Conservation (phyloP, 805 yeast genomes). For the Scheffersomyces lignosus region DNA sequence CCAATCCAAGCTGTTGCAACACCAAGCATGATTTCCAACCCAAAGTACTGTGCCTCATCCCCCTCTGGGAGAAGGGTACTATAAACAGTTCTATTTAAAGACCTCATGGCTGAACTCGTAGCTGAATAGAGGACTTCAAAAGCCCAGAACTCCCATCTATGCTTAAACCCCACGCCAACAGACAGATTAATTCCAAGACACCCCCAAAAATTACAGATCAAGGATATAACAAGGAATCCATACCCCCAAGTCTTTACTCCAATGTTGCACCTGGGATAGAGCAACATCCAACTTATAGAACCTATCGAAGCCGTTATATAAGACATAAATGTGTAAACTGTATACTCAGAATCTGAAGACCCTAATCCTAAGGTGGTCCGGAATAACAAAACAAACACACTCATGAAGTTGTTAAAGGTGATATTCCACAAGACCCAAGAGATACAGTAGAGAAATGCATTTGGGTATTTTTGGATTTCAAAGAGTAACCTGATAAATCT, state of each 20-base stretch:
- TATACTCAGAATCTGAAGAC: slow-evolving; percentile 36
- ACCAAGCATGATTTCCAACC: slow-evolving; percentile 41
- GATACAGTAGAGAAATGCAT: slow-evolving; percentile 36
- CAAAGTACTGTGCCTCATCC: slow-evolving; percentile 44
- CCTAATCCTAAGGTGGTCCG: slow-evolving; percentile 42
- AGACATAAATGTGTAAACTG: slow-evolving; percentile 38
- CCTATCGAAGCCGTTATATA: slow-evolving; percentile 34
- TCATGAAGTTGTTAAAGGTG: slow-evolving; percentile 32
- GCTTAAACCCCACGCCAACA: slow-evolving; percentile 39
- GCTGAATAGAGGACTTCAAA: slow-evolving; percentile 38
- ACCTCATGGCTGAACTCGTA: slow-evolving; percentile 34
- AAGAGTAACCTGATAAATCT: slow-evolving; percentile 23
- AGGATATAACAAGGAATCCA: slow-evolving; percentile 27
- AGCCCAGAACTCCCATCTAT: slow-evolving; percentile 44
- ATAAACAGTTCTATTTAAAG: slow-evolving; percentile 36
- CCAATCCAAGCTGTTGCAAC: slow-evolving; percentile 45
- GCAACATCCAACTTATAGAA: slow-evolving; percentile 36
- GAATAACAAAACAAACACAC: slow-evolving; percentile 35
- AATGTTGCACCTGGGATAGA: slow-evolving; percentile 24
- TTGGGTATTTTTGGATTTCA: slow-evolving; percentile 26
- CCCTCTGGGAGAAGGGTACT: slow-evolving; percentile 41
- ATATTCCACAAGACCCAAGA: slow-evolving; percentile 46
- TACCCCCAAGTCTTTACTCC: slow-evolving; percentile 38
- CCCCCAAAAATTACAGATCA: slow-evolving; percentile 40
- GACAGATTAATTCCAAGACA: slow-evolving; percentile 24